These are phyloP conservation scores for Dryas integrifolia DNA, from an alignment of 331 rosid species.

Conservation along the genomic window DNA sequence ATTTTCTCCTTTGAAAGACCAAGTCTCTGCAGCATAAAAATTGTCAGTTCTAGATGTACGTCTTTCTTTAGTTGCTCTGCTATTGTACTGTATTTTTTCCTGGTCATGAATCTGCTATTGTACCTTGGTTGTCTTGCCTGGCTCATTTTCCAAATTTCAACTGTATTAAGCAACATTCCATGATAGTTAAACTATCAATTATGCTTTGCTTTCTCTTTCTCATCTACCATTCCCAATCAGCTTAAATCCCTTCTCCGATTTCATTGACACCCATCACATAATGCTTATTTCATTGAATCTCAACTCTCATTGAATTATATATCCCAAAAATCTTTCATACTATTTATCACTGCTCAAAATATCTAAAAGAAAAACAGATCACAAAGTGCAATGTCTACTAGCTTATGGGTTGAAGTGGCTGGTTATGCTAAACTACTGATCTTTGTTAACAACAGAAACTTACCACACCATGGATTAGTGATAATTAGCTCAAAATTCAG, in stretches of 20 bases:
- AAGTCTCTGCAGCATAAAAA: constrained; percentile 1
- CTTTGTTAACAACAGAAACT: not conserved
- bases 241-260: not conserved
- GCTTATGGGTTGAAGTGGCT: no score
- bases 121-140: not conserved
- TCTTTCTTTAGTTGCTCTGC: not conserved
- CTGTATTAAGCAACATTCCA: not conserved
- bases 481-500: not conserved
- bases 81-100: no score
- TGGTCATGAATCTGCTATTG: not conserved
- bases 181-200: not conserved
- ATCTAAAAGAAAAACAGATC: no score
- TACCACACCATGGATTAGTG: not conserved
- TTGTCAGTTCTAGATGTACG: not conserved
- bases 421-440: no score
- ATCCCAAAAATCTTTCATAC: not conserved
- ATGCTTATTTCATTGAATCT: not conserved
- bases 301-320: no score
- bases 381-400: no score
- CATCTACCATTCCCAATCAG: not conserved
- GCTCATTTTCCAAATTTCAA: not conserved
- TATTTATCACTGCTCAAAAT: not conserved
- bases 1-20: not conserved
- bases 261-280: not conserved
- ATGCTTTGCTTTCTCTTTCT: not conserved